Conservation (phyloP, 1,139 yeast species). For the Debaryomyces subglobosus region DNA sequence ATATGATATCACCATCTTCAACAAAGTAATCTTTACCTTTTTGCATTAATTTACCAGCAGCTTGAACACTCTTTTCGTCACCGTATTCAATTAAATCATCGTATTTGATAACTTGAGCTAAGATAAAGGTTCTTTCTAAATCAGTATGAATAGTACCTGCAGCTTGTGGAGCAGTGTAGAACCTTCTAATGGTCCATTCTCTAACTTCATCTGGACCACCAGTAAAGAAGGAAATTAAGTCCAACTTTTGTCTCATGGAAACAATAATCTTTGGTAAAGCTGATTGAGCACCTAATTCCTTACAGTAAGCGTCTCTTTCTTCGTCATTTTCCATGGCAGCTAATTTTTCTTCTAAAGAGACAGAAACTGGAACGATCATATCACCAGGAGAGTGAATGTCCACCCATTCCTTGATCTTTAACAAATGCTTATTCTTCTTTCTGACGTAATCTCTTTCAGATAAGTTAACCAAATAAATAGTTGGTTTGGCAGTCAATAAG, state of each 20-base stretch:
- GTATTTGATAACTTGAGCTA: conserved; percentile 52
- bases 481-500: conserved; percentile 92
- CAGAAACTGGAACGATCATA: conserved; percentile 90
- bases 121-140: conserved; percentile 53
- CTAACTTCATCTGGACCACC: conserved; percentile 86
- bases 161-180: conserved; percentile 86
- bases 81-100: conserved; percentile 71
- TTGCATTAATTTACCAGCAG: conserved; percentile 89
- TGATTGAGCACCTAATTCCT: conserved; percentile 80
- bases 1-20: conserved; percentile 78
- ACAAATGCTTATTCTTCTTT: conserved; percentile 95
- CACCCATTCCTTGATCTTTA: conserved; percentile 95
- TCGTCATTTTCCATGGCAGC: conserved; percentile 87
- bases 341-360: conserved; percentile 88
- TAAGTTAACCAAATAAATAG: conserved; percentile 91
- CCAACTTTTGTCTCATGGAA: conserved; percentile 81
- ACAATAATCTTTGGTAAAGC: conserved; percentile 88
- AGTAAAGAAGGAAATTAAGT: conserved; percentile 81
- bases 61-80: conserved; percentile 83
- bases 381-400: conserved; percentile 95
- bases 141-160: conserved; percentile 84
- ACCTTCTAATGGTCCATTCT: conserved; percentile 87
- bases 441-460: conserved; percentile 93
- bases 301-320: conserved; percentile 89
- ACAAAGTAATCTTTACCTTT: conserved; percentile 98